Evolutionary conservation across 2,329 filamentous ascomycete genomes (phyloP).

Genomic region (Incumbomyces delicatus): DNA sequence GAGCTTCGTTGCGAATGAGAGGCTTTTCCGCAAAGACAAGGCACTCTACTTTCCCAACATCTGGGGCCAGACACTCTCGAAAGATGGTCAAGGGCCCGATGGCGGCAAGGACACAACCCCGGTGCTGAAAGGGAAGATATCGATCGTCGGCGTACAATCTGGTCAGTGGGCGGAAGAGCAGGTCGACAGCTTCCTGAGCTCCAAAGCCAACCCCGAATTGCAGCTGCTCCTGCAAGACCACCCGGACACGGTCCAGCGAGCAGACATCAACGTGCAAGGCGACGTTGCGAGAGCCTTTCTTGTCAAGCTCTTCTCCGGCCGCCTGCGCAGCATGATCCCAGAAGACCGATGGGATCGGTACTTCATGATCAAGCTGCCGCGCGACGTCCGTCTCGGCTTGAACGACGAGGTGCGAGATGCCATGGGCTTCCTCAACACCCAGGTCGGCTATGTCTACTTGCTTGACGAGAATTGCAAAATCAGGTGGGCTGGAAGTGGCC

Average conservation of each 20-base stretch:
- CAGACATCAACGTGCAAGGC: constrained; percentile 84
- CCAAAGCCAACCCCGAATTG: constrained; percentile 59
- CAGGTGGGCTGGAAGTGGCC: constrained; percentile 76
- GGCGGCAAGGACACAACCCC: constrained; percentile 62
- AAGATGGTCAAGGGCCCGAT: constrained; percentile 31
- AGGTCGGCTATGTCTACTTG: constrained; percentile 89
- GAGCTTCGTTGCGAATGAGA: constrained; percentile 74
- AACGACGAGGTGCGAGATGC: constrained; percentile 47
- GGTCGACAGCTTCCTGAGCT: constrained; percentile 59
- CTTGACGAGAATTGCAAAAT: constrained; percentile 81
- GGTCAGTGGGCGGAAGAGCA: constrained; percentile 80
- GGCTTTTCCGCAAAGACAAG: constrained; percentile 71
- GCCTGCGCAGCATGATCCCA: constrained; percentile 38
- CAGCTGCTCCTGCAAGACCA: constrained; percentile 49
- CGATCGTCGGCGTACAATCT: constrained; percentile 71
- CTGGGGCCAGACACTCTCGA: constrained; percentile 60
- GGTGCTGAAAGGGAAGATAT: constrained; percentile 61
- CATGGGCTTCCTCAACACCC: constrained; percentile 68
- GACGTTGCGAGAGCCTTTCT: constrained; percentile 56
- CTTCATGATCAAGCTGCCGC: constrained; percentile 43
- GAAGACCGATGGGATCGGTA: constrained; percentile 47
- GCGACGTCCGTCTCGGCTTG: constrained; percentile 37
- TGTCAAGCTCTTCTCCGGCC: constrained; percentile 44
- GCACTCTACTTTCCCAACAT: constrained; percentile 94
- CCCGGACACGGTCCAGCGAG: constrained; percentile 54